Base-by-base conservation (phyloP, 2,329 filamentous ascomycete genomes). In the Dichotomopilus funicola region DNA sequence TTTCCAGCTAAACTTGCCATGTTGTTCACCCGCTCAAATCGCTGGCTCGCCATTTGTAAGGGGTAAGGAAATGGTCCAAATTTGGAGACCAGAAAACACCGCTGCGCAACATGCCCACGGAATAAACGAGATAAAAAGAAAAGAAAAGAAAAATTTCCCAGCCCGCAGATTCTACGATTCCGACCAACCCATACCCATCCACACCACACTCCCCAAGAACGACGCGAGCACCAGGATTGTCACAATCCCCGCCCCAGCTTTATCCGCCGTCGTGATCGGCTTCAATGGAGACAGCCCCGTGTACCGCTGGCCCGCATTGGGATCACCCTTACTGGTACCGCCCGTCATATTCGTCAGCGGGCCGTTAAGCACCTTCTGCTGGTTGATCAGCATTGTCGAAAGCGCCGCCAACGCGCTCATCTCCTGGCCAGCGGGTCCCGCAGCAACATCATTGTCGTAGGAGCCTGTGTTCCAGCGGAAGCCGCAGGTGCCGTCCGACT, bases 401-500 rank as follows among this genome's bases (percentile, higher is more conserved):
- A 82, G 70, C 6, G 79, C 71, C 27, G 75, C 74, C 33, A 80
- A 68, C 0, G 73, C 78, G 57, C 73, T 77, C 69, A 81, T 77
- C 66, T 80, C 70, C 65, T 81, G 76, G 10, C 79, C 78, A 55
- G 80, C 75, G 42, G 78, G 76, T 9, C 79, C 78, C 57, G 77
- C 73, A 45, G 73, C 74, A 9, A 66, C 71, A 57, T 71, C 72
- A n/a, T 76, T 76, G 59, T 79, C 77, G 59, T 73, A 78, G 2
- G 62, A 64, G 0, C 67, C 71, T 3, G 63, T 63, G 37, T 73
- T 76, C 79, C 79, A 83, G 40, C 69, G 68, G 27, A 78, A 71
- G 4, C 78, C 75, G 62, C 80, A 83, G 7, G 71, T 72, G 13
- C 75, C 70, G 51, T 72, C 70, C 5, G 70, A 71, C 12, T 72